Conservation (phyloP, 495 filamentous ascomycete genomes). For the Pseudevernia furfuracea region DNA sequence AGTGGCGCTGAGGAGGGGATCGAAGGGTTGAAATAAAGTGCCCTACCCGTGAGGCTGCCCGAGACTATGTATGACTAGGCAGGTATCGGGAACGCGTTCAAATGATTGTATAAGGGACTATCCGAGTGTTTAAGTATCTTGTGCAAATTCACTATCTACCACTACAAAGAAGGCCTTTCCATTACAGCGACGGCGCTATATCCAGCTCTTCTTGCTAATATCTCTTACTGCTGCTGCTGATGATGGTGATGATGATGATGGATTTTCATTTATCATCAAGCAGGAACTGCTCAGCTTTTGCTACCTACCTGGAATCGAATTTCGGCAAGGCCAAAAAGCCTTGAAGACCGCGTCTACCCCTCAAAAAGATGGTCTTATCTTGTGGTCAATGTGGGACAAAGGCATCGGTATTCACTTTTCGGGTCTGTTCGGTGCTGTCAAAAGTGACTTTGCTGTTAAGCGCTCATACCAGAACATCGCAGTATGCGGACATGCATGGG, state of each 20-base stretch:
- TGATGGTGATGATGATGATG: too few species aligned
- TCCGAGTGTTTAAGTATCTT: neutral
- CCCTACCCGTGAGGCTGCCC: neutral
- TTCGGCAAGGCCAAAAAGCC: neutral
- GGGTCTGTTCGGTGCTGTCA: neutral
- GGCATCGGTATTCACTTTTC: neutral
- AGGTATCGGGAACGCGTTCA: neutral
- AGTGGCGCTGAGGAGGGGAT: slow-evolving; percentile 18
- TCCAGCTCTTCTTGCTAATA: neutral
- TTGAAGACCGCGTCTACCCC: neutral
- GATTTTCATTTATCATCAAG: neutral
- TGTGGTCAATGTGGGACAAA: neutral
- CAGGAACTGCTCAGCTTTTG: neutral
- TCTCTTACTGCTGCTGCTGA: neutral
- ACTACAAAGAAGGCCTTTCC: neutral
- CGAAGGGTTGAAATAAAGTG: slow-evolving; percentile 16
- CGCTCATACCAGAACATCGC: neutral
- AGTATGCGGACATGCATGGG: neutral
- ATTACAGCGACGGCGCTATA: neutral
- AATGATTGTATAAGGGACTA: neutral
- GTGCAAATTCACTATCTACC: neutral
- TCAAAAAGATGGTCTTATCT: neutral
- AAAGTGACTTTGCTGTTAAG: neutral
- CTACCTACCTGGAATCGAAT: neutral
- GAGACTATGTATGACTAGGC: neutral